Conservation (phyloP, 75 land plant species). For the Cunninghamia lanceolata region DNA sequence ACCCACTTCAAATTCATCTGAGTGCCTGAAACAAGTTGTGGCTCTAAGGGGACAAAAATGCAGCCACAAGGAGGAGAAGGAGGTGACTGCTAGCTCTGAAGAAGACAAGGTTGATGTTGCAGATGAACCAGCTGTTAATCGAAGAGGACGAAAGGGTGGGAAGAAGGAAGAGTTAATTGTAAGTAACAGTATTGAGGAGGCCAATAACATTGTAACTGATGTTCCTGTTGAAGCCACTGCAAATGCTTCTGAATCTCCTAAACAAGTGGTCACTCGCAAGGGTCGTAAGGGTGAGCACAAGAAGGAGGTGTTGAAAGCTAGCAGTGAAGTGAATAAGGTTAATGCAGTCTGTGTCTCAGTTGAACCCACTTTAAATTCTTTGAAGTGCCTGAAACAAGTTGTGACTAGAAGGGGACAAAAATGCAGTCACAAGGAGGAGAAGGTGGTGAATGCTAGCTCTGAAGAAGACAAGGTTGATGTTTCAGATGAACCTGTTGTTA, state of each 20-base stretch:
- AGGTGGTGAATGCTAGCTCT: not conserved
- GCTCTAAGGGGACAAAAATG: not conserved
- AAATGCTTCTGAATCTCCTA: not conserved
- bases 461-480: not conserved
- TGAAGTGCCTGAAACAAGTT: not conserved
- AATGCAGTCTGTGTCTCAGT: not conserved
- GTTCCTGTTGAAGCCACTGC: not conserved
- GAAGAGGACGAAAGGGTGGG: not conserved
- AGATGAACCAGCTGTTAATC: not conserved
- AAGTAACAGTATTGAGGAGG: not conserved
- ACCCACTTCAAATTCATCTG: not conserved
- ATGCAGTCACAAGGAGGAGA: not conserved
- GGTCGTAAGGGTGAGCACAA: not conserved
- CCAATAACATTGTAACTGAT: not conserved
- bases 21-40: not conserved
- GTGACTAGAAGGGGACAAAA: not conserved
- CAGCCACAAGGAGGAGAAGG: not conserved
- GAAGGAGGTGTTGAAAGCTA: not conserved
- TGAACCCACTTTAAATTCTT: not conserved
- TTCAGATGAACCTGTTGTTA: not conserved
- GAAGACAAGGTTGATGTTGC: not conserved
- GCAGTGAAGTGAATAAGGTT: not conserved
- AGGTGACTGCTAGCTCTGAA: not conserved
- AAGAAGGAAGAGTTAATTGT: not conserved
- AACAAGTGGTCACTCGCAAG: not conserved